phyloP scores from a whole-genome alignment of 495 filamentous ascomycete species.

The Choiromyces venosus region DNA sequence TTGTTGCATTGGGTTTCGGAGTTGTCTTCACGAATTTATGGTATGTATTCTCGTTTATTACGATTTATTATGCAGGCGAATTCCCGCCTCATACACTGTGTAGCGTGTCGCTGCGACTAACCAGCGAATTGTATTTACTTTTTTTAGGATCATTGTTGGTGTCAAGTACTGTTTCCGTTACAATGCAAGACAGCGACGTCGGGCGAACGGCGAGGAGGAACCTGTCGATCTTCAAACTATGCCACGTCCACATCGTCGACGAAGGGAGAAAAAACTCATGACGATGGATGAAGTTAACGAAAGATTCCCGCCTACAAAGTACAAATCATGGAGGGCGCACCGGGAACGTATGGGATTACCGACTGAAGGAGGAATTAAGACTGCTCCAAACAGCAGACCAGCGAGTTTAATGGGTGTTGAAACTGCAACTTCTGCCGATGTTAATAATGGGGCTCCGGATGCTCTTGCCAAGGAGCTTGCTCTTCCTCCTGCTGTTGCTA shows the following conservation, averaged over 20 bases:
- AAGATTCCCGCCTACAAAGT: constrained; percentile 89
- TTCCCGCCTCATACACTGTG: constrained; percentile 11
- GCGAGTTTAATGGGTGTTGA: constrained; percentile 62
- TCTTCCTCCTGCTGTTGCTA: constrained; percentile 11
- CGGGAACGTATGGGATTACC: constrained; percentile 79
- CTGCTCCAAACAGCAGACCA: constrained; percentile 59
- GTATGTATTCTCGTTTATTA: constrained; percentile 51
- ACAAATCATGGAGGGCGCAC: constrained; percentile 85
- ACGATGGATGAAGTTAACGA: constrained; percentile 98
- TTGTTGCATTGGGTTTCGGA: constrained; percentile 94
- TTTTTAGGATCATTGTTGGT: constrained; percentile 84
- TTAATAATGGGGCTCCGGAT: constrained; percentile 15
- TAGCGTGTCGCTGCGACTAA: constrained; percentile 17
- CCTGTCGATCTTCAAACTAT: constrained; percentile 77
- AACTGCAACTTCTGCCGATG: constrained; percentile 41
- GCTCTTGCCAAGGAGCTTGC: constrained; percentile 3
- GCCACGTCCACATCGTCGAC: constrained; percentile 70
- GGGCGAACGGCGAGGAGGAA: constrained; percentile 76
- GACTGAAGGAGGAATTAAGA: constrained; percentile 76
- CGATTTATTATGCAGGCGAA: background rate
- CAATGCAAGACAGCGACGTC: constrained; percentile 82
- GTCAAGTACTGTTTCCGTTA: constrained; percentile 99
- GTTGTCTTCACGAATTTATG: constrained; percentile 99
- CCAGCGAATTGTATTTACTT: constrained; percentile 12
- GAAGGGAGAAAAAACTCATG: constrained; percentile 96